Conservation (phyloP, 1,284 basidiomycete genomes). For the Ustilago sp. region DNA sequence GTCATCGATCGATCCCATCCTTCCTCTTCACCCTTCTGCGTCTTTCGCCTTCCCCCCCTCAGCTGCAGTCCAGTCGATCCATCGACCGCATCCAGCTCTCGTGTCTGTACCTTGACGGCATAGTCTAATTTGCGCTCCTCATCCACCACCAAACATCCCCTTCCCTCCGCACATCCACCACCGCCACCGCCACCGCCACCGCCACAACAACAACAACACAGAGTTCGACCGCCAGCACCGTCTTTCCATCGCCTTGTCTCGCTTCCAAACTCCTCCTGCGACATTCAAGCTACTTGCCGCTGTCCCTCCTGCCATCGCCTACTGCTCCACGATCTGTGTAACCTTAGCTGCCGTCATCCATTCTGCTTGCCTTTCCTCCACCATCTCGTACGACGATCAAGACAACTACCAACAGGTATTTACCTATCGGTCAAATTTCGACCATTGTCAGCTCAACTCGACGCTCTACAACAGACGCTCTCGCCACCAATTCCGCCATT, state of each 20-base stretch:
- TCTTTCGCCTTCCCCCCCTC: constrained; percentile 7
- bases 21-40: not conserved
- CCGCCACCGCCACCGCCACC: not conserved
- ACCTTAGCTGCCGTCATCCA: not conserved
- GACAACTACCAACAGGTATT: constrained; percentile 1
- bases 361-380: not conserved
- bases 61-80: constrained; percentile 1
- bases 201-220: not conserved
- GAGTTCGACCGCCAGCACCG: not conserved
- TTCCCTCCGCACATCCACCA: constrained; percentile 5
- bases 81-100: constrained; percentile 3
- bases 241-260: constrained; percentile 12
- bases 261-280: constrained; percentile 9
- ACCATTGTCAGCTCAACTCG: constrained; percentile 2
- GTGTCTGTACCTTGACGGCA: constrained; percentile 10
- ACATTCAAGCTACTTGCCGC: constrained; percentile 15
- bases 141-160: not conserved
- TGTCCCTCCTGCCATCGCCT: not conserved
- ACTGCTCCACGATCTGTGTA: not conserved
- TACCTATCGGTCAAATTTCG: not conserved
- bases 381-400: constrained; percentile 10
- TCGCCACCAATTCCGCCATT: constrained; percentile 1
- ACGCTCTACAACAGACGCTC: constrained; percentile 9
- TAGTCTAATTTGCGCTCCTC: constrained; percentile 1
- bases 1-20: constrained; percentile 23